Conservation (phyloP, 768 basidiomycete species). For the Crepidotus variabilis region DNA sequence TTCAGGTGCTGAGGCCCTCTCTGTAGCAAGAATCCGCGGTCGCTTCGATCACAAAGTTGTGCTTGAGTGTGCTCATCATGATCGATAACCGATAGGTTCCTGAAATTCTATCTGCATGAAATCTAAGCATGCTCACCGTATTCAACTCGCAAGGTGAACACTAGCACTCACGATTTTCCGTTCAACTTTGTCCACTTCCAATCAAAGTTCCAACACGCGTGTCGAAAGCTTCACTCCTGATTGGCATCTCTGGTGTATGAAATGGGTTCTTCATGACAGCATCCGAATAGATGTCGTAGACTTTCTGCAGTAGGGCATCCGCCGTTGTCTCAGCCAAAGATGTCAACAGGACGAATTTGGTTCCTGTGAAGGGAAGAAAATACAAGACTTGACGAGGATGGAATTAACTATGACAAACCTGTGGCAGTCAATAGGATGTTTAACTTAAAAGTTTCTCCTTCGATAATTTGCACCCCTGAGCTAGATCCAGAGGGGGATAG, state of each 20-base stretch:
- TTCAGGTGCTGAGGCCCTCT: too few relatives aligned
- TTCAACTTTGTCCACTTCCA: conserved; percentile 36
- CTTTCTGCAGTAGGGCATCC: conserved; percentile 70
- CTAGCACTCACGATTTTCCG: neutral
- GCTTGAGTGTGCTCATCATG: too few relatives aligned
- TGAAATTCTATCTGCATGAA: too few relatives aligned
- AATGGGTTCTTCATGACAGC: conserved; percentile 99
- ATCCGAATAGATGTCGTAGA: conserved; percentile 93
- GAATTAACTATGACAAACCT: conserved; percentile 43
- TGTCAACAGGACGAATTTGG: conserved; percentile 92
- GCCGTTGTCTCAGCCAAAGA: conserved; percentile 72
- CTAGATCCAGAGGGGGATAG: conserved; percentile 79
- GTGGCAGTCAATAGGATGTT: conserved; percentile 87
- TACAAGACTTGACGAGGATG: neutral
- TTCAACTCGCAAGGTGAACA: too few relatives aligned
- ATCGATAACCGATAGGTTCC: too few relatives aligned
- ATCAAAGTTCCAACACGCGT: conserved; percentile 58
- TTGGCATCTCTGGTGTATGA: conserved; percentile 99
- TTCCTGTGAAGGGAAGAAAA: conserved; percentile 48
- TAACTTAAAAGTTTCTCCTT: conserved; percentile 94
- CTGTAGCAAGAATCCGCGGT: too few relatives aligned
- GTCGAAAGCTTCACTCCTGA: conserved; percentile 89
- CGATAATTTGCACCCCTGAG: conserved; percentile 93
- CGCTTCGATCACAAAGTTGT: too few relatives aligned
- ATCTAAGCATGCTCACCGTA: too few relatives aligned